Percentiles rank a stretch among this genome's conserved stretches.
These are phyloP conservation scores for Pichia sp. DNA, from an alignment of 1,139 yeast genomes.

Conservation along the genomic window DNA sequence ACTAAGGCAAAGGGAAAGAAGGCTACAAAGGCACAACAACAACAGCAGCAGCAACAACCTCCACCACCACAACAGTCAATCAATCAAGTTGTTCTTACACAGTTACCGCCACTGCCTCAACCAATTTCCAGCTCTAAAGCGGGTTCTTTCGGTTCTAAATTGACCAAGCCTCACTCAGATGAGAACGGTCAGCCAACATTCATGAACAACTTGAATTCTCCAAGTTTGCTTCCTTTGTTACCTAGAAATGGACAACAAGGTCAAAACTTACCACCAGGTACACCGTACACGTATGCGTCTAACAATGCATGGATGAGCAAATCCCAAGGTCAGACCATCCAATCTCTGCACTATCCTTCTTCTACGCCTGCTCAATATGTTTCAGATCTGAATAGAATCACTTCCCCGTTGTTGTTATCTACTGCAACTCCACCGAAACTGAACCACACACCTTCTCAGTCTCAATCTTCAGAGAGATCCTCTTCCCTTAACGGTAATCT, in stretches of 20 bases:
- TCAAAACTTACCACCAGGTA: constrained; percentile 22
- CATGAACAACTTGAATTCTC: constrained; percentile 17
- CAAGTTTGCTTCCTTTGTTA: constrained; percentile 25
- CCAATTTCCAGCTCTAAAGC: neutral
- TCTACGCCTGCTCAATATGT: constrained; percentile 69
- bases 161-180: neutral
- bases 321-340: constrained; percentile 27
- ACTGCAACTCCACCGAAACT: constrained; percentile 30
- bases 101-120: too few relatives aligned
- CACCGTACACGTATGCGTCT: constrained; percentile 25
- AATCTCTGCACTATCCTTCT: constrained; percentile 59
- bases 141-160: neutral
- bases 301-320: constrained; percentile 24
- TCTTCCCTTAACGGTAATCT: constrained; percentile 17
- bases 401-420: constrained; percentile 52
- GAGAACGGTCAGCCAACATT: neutral
- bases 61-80: neutral
- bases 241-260: constrained; percentile 21
- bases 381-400: constrained; percentile 53
- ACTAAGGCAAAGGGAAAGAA: constrained; percentile 9
- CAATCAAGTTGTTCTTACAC: too few relatives aligned
- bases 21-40: neutral
- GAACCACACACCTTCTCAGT: constrained; percentile 23
- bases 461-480: constrained; percentile 28
- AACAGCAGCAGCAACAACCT: neutral